Evolutionary conservation across 2,329 filamentous ascomycete species (phyloP), one percentile per base, ranked within the genome.

Genomic region (Botryotinia calthae): DNA sequence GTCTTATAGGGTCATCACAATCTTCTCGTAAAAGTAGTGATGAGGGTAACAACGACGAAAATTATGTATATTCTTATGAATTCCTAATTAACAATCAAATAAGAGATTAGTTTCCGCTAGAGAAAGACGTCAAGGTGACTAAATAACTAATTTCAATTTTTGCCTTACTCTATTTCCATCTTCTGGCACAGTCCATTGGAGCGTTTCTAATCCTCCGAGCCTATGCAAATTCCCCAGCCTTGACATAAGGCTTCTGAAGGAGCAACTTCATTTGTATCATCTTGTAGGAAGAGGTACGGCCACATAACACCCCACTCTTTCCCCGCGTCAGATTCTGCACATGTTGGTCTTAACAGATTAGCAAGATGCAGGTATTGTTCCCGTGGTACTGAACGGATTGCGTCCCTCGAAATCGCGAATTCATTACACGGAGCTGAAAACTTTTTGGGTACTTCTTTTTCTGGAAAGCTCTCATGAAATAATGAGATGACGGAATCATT

Each of bases 231-330:
- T 8, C 40, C 31, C 61, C 70, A 71, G 12, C 28, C 62, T 12
- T 34, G n/a, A 37, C 70, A 66, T 22, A 71, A 71, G 22, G 31
- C 44, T n/a, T 66, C n/a, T 34, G 25, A 48, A 16, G 28, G 28
- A n/a, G 25, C 22, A 9, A 48, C 6, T 34, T 62, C 54, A 14
- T 25, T 48, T 9, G 7, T 25, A 31, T 37, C 7, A 5, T 48
- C 48, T 7, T 54, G 46, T 4, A 66, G 28, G 28, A 71, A 67
- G 1, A 71, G 51, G 12, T 54, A 59, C 22, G 58, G 37, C 61
- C 62, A 71, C 62, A 71, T 71, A 12, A 10, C 31, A 18, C 18
- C 51, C 70, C 70, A 71, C 18, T 40, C 44, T 20, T 67, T 40
- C 8, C 28, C 62, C 7, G n/a, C 62, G 12, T 48, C 51, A 46